These are phyloP conservation scores for Sideroxylon spinosum DNA, from an alignment of 179 eudicot genomes.

Conservation along the genomic window DNA sequence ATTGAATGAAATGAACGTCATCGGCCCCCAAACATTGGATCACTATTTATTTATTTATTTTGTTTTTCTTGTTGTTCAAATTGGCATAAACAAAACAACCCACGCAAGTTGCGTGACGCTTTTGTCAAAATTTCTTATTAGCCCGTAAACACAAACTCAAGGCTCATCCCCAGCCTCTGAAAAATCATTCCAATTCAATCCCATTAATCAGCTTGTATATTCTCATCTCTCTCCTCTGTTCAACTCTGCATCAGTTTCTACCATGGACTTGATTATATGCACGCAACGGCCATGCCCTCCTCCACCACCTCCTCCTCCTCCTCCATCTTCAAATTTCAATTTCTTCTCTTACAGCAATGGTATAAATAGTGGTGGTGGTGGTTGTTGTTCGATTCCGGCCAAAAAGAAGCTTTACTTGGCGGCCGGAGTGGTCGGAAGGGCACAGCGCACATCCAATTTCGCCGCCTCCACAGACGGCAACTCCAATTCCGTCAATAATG, in stretches of 20 bases:
- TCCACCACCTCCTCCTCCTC: neutral
- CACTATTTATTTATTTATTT: too few relatives aligned
- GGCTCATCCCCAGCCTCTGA: too few relatives aligned
- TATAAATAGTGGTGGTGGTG: neutral
- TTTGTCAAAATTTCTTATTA: too few relatives aligned
- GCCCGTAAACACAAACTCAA: too few relatives aligned
- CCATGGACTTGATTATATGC: slow-evolving; percentile 6
- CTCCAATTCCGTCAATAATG: neutral
- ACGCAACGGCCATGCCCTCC: neutral
- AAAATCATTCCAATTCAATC: too few relatives aligned
- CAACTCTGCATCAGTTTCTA: neutral
- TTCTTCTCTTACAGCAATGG: neutral
- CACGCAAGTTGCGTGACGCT: too few relatives aligned
- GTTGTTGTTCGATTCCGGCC: neutral
- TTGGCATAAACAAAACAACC: too few relatives aligned
- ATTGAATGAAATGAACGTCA: too few relatives aligned
- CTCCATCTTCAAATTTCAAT: neutral
- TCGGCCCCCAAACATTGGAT: too few relatives aligned
- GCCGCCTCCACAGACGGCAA: neutral
- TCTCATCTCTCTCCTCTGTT: too few relatives aligned
- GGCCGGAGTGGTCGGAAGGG: neutral
- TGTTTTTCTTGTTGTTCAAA: too few relatives aligned
- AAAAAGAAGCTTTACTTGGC: neutral
- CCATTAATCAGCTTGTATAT: too few relatives aligned
- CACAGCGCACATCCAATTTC: neutral